Conservation (phyloP, 305 asterid species). For the Nicotiana rustica region DNA sequence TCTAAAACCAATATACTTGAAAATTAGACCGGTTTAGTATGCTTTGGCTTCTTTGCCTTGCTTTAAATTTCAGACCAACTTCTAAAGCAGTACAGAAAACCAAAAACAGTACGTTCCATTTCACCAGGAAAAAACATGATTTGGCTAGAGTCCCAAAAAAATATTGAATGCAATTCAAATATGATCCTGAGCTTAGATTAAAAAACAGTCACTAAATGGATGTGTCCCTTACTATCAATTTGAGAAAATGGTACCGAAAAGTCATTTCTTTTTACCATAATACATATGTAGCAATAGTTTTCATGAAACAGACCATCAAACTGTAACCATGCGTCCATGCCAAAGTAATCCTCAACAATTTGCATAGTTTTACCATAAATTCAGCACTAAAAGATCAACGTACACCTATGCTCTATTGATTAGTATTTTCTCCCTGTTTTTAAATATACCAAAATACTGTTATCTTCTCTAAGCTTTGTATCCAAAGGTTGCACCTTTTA, state of each 20-base stretch:
- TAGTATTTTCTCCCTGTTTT: background rate
- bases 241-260: background rate
- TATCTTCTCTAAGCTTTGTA: background rate
- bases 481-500: background rate
- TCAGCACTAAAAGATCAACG: background rate
- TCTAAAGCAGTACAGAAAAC: background rate
- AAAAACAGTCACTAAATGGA: background rate
- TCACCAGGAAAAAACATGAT: constrained; percentile 4
- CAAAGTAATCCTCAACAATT: background rate
- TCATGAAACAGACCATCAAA: background rate
- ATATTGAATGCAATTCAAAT: background rate
- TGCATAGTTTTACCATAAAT: background rate
- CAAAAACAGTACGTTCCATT: background rate
- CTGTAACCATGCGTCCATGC: no score
- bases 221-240: background rate
- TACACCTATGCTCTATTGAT: background rate
- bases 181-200: background rate
- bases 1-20: background rate
- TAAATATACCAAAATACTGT: background rate
- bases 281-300: background rate
- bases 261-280: background rate
- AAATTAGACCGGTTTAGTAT: background rate
- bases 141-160: background rate
- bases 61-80: background rate
- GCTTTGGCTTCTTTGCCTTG: background rate